Percentiles rank a stretch among this genome's conserved stretches.
phyloP scores from a whole-genome alignment of 768 basidiomycete genomes.

The Naganishia friedmannii region DNA sequence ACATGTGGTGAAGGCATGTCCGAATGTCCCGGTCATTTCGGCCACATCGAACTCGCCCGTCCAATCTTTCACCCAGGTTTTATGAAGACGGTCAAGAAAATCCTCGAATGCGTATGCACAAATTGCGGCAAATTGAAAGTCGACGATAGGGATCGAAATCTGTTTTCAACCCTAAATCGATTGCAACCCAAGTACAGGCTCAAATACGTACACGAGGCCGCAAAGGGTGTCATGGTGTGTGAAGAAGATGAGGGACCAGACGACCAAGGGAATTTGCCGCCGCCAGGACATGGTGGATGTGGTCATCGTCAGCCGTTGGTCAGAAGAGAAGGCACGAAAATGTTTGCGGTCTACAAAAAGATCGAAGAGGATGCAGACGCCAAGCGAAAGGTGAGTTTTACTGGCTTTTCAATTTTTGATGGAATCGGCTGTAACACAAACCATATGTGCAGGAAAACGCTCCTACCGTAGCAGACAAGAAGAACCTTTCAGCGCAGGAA shows the following conservation, averaged over 20 bases:
- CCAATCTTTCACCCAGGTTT: conserved; percentile 99
- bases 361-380: conserved; percentile 79
- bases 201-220: conserved; percentile 48
- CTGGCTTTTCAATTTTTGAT: neutral
- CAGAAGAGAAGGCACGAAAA: conserved; percentile 89
- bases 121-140: conserved; percentile 98
- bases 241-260: conserved; percentile 85
- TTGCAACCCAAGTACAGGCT: conserved; percentile 50
- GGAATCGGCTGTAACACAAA: conserved; percentile 29
- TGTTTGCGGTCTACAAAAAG: conserved; percentile 91
- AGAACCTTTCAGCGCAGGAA: conserved; percentile 73
- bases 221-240: conserved; percentile 61
- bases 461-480: conserved; percentile 49
- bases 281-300: conserved; percentile 84
- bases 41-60: conserved; percentile 92
- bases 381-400: conserved; percentile 28
- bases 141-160: conserved; percentile 58
- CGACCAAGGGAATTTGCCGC: conserved; percentile 57
- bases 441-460: conserved; percentile 39
- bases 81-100: conserved; percentile 99
- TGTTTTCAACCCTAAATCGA: conserved; percentile 16
- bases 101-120: conserved; percentile 96
- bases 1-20: conserved; percentile 99
- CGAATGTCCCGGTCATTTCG: conserved; percentile 98
- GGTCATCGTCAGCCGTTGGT: conserved; percentile 85